Base-by-base conservation (phyloP, 2,329 filamentous ascomycete species). In the Cordyceps javanica region DNA sequence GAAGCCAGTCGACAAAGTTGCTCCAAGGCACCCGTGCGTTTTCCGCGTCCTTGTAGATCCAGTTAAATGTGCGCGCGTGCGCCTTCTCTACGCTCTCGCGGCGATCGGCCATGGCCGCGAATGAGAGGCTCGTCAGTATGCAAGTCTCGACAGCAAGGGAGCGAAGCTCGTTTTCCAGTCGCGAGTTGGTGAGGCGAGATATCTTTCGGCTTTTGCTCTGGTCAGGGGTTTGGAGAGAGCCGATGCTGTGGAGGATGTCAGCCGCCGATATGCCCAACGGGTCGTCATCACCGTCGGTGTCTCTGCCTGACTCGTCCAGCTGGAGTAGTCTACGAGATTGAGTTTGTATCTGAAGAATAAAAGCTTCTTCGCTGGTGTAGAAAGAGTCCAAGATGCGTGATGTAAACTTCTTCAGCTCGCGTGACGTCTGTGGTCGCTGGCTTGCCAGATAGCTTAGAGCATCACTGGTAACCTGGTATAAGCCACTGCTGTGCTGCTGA, bases 1-100 rank as follows among this genome's bases (percentile, higher is more conserved):
- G 44, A 1, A 72, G 64, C 70, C 69, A 72, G 5, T 42, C 51
- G 16, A 32, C 25, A 34, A 59, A 61, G 28, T 19, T 41, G 30
- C 42, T 48, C 42, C 53, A 48, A 4, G 53, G 53, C 16, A 39
- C 42, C 5, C 11, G 16, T 3, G 21, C 25, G 9, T 6, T n/a
- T 14, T 28, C 9, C 5, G 41, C 34, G 9, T 56, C 53, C 25
- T 56, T 38, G 44, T 56, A 56, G 19, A 56, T 49, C 53, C 53
- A 56, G 42, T 49, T 34, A 26, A 56, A 56, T 23, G 53, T 56
- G 42, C 53, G 53, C 23, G 53, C 53, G 34, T 56, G 44, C 25
- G 53, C 44, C 8, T 10, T 25, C 34, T 56, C 53, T 5, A 56
- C 53, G 41, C 42, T 56, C 34, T 56, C 42, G n/a, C 42, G 44